Base-by-base conservation (phyloP, 768 basidiomycete species). In the Dendrothele bispora region DNA sequence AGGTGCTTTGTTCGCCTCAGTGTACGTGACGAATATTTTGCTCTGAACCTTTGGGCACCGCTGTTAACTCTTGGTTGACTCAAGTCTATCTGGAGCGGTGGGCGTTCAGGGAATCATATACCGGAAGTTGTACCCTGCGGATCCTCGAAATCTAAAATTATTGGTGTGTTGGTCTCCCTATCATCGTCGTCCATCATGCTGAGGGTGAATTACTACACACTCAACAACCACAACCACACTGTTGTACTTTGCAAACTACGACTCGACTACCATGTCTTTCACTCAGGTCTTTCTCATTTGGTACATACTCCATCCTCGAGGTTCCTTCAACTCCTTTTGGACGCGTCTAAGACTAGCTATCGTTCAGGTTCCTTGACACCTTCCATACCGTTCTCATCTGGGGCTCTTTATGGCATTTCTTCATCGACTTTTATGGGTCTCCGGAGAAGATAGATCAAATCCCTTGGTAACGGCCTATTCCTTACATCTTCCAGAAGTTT, bases 341-440 rank as follows among this genome's bases (percentile, higher is more conserved):
- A n/a, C n/a, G n/a, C 51, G 18, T 41, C 32, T 15, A 50, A 46
- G 49, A 51, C 30, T 15, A 21, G 21, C 7, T 34, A 10, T 32
- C 12, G 14, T n/a, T n/a, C 42, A 74, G 72, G 70, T 6, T 66
- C 8, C 60, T 70, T 15, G 74, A 76, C 46, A 60, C 60, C 6
- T 52, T 55, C 1, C 74, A 76, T 49, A 73, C 70, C 0, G 52
- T 50, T 12, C 61, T 70, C 46, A 68, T 74, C 22, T 71, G 70
- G 65, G 51, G 58, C 4, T 60, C 69, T 3, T 49, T 72, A 10
- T 77, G 73, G 71, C 55, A 68, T 25, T 72, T 71, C 48, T 48
- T 73, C 5, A 70, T 74, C 22, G 43, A 41, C 0, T 48, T 66
- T 29, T 72, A 65, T 49, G 70, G 69, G 2, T 22, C 56, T 7